Evolutionary conservation across 768 basidiomycete genomes (phyloP), one percentile per base, ranked within the genome.

Genomic region (Dioszegia crocea): DNA sequence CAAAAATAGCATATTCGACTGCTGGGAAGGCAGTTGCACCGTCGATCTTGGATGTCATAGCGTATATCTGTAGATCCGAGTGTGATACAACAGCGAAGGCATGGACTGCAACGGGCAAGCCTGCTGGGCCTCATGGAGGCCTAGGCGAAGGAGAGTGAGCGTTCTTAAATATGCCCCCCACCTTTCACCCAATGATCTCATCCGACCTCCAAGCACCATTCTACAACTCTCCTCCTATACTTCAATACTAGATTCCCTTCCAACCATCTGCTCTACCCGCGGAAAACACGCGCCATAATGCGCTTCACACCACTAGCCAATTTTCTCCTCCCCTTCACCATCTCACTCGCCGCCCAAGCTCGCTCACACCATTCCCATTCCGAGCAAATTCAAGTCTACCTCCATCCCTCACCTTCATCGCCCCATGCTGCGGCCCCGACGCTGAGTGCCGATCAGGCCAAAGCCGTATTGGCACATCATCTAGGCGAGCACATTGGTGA

Each of bases 1-100:
- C 75, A 56, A 76, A 76, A 43, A 76, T 70, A 60, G 55, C 64
- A 65, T 76, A 76, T 44, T 76, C 73, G 38, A 71, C 64, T 53
- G 73, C 48, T 31, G 45, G 45, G 41, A 48, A 52, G 4, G 33
- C 6, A 14, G 14, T 33, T 6, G 33, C 14, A 33, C 33, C 33
- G 6, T 14, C 8, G 14, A 14, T 6, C 6, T 14, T 33, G 8
- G 33, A 33, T n/a, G n/a, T n/a, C n/a, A n/a, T n/a, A n/a, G n/a
- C n/a, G n/a, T n/a, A n/a, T n/a, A n/a, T n/a, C n/a, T n/a, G n/a
- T n/a, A n/a, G n/a, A n/a, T n/a, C n/a, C n/a, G n/a, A n/a, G n/a
- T n/a, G n/a, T n/a, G n/a, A n/a, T n/a, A n/a, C n/a, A n/a, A n/a
- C n/a, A n/a, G n/a, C n/a, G n/a, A n/a, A n/a, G n/a, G n/a, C n/a